Base-by-base conservation (phyloP, 306 rosid genomes). In the Castanopsis chinensis region DNA sequence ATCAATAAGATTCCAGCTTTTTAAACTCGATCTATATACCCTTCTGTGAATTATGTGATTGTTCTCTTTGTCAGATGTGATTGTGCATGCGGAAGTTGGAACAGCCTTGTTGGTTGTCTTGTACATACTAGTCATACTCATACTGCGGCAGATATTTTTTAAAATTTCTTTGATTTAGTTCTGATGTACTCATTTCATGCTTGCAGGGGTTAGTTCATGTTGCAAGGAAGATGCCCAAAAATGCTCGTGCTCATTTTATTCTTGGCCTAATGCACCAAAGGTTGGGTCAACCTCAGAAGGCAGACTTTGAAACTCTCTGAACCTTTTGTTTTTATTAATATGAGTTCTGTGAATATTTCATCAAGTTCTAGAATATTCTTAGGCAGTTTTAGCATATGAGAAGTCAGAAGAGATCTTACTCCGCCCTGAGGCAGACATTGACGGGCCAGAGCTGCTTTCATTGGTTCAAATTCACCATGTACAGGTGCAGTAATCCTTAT, bases 251-350 rank as follows among this genome's bases (percentile, higher is more conserved):
- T 74, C 99, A 95, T 86, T 94, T 91, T 85, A 89, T 95, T 45
- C 96, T 92, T 73, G 99, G 99, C 77, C 86, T 91, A 30, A 95
- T 95, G 99, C 90, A 95, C 83, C 99, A 95, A 89, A 90, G 99
- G 78, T 82, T 95, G 87, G 93, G 85, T 83, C 99, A 92, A 80
- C 92, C 95, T 76, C 93, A 87, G 60, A 95, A 95, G 99, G 99
- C 86, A 70, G 77, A 45, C 25, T 81, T 81, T 74, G 14, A 51
- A 68, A 77, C 78, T 54, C 4, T 1, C 56, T 56, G 20, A 18
- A 7, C 1, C 35, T 49, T 60, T 69, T 57, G 23, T 49, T 78
- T 74, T 51, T 67, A 57, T 74, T 76, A 28, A 59, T 74, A 27
- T 27, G 25, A 33, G 0, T 69, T 60, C 28, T 69, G 30, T 79